Conservation (phyloP, 768 basidiomycete species). For the Pulveroboletus sp. region DNA sequence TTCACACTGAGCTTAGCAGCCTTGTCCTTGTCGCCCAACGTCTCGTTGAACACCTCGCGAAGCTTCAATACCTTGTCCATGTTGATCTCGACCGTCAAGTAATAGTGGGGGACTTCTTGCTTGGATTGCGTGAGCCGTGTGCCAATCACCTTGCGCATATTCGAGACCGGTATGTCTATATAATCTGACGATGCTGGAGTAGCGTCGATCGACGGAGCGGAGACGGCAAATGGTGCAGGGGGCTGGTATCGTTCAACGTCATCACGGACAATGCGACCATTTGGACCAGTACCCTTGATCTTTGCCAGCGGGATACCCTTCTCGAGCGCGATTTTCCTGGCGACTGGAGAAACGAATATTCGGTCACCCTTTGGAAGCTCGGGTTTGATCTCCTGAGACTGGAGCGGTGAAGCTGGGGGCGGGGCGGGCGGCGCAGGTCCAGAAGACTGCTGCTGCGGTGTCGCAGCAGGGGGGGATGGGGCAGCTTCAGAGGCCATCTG, state of each 20-base stretch:
- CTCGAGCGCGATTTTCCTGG: conserved; percentile 95
- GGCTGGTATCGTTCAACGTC: conserved; percentile 91
- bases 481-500: conserved; percentile 64
- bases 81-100: conserved; percentile 89
- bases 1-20: conserved; percentile 92
- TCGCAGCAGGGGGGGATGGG: conserved; percentile 33
- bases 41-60: conserved; percentile 92
- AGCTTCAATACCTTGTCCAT: conserved; percentile 97
- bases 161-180: conserved; percentile 83
- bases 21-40: conserved; percentile 83
- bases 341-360: conserved; percentile 93
- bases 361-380: conserved; percentile 66
- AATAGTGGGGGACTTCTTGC: conserved; percentile 95
- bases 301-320: conserved; percentile 85
- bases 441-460: conserved; percentile 34
- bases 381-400: conserved; percentile 41
- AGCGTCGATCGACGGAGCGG: conserved; percentile 41
- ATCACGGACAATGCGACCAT: conserved; percentile 89
- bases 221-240: conserved; percentile 38
- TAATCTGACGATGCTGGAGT: conserved; percentile 66
- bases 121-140: conserved; percentile 88
- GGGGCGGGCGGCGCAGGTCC: conserved; percentile 40
- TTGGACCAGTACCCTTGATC: conserved; percentile 90
- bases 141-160: conserved; percentile 94
- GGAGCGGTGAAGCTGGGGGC: conserved; percentile 32